A percentile compares a stretch with the other conserved stretches of the same genome.
Evolutionary conservation across 208 protist species (phyloP).

Genomic region (Acanthamoeba royreba): DNA sequence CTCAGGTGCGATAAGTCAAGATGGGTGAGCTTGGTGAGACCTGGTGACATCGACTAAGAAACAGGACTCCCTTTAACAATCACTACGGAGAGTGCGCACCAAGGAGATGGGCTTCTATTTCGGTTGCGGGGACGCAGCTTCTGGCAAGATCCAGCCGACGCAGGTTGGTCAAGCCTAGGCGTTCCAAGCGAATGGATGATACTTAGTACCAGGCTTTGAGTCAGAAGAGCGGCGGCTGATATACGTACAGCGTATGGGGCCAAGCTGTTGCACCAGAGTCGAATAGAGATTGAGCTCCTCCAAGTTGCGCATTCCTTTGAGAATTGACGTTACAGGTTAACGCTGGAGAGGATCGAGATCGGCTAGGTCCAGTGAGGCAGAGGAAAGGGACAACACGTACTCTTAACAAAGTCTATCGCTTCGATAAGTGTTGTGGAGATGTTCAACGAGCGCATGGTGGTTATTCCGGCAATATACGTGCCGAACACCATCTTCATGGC

Average conservation of each 20-base stretch:
- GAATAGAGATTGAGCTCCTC: not conserved
- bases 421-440: not conserved
- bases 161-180: not conserved
- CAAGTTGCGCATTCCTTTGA: not conserved
- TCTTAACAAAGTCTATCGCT: not conserved
- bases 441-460: not conserved
- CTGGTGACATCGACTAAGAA: too few relatives aligned
- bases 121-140: too few relatives aligned
- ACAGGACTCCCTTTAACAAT: too few relatives aligned
- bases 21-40: too few relatives aligned
- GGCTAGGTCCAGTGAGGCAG: too few relatives aligned
- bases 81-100: too few relatives aligned
- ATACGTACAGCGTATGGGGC: not conserved
- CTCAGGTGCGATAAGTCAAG: too few relatives aligned
- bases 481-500: not conserved
- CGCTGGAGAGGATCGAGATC: too few relatives aligned
- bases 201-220: not conserved
- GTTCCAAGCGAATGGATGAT: too few relatives aligned
- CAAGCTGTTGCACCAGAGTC: not conserved
- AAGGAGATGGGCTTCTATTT: too few relatives aligned
- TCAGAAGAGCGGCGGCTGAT: not conserved
- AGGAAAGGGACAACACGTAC: not conserved
- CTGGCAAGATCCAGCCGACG: not conserved
- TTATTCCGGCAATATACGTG: not conserved
- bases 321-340: not conserved